Base-by-base conservation (phyloP, 176 grass and related monocot genomes). In the Avena eriantha region DNA sequence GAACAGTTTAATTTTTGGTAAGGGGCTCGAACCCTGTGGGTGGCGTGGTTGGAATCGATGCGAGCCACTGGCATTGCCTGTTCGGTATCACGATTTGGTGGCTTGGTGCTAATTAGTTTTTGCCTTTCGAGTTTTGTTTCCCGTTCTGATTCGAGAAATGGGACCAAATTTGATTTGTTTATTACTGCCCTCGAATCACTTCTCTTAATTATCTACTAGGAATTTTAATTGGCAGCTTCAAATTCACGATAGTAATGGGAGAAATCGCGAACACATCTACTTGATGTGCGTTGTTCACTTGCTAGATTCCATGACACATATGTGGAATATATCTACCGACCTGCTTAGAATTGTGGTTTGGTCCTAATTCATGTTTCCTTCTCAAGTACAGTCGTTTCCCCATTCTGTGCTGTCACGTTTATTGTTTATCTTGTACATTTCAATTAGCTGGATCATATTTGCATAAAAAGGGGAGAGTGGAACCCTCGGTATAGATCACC, bases 371-470 rank as follows among this genome's bases (percentile, higher is more conserved):
- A 11, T 76, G 24, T 50, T 75, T 75, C 13, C 26, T 77, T 77
- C 48, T 76, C 2, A 4, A 55, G 15, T 77, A 54, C 8, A 19
- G 16, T 77, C 3, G 26, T 55, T 34, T 77, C 8, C 9, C 26
- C 8, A 54, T 34, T 77, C 48, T 16, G 48, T 3, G 53, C 54
- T 11, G 47, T 0, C 73, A 76, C 26, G 10, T 19, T 34, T 53
- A 53, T 76, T 31, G 29, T 74, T 76, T 76, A 75, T 50, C 47
- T 19, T 33, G 26, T 77, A 77, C 48, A 77, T 34, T 53, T 77
- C 16, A 55, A 2, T 77, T 19, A 33, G 16, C 26, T 55, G 47
- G 26, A 55, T 76, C 47, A 11, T 33, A 31, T 17, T 31, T 53
- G 23, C 73, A 53, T n/a, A n/a, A 14, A 43, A 45, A 76, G 35